Evolutionary conservation across 495 filamentous ascomycete genomes (phyloP), one percentile per base, ranked within the genome.

Genomic region (Penicillium crystallinum): DNA sequence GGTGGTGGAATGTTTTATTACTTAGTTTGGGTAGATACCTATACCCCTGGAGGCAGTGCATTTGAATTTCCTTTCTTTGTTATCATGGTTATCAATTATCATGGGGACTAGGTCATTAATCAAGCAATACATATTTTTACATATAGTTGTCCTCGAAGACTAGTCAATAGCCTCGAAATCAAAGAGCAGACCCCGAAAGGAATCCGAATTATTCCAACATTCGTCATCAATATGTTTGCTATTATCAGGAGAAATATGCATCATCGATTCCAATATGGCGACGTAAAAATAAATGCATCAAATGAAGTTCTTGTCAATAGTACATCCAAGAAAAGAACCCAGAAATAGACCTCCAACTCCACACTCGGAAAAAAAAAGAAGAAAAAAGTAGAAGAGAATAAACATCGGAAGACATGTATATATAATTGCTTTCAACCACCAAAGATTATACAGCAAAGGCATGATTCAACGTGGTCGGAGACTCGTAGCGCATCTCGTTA

Each of bases 1-100:
- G 46, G 36, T 49, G 47, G 37, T 50, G 47, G 37, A 17, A 34
- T 50, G 37, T 50, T 41, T 50, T 34, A 27, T 29, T 48, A 29
- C 11, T 12, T 33, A 33, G 37, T 34, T 42, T 50, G 48, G 47
- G 38, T 34, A 50, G 27, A 50, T 42, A 50, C 42, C 18, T 34
- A 42, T 46, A 46, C 44, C 48, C 19, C 19, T n/a, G 37, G 48
- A 34, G 48, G 37, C 37, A 34, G 19, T 50, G 48, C 48, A 40
- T 50, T 42, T 42, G 29, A 31, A 15, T 27, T 27, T 27, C 19
- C 17, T 33, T 34, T 10, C 5, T 4, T 25, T 27, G 30, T 46
- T 2, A 4, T 10, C 29, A 9, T 31, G 7, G 7, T 27, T 27
- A 27, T 27, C 23, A 7, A 27, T 3, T 7, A 27, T 27, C 23